Conservation (phyloP, 345 rosid genomes). For the Moricandia arvensis region DNA sequence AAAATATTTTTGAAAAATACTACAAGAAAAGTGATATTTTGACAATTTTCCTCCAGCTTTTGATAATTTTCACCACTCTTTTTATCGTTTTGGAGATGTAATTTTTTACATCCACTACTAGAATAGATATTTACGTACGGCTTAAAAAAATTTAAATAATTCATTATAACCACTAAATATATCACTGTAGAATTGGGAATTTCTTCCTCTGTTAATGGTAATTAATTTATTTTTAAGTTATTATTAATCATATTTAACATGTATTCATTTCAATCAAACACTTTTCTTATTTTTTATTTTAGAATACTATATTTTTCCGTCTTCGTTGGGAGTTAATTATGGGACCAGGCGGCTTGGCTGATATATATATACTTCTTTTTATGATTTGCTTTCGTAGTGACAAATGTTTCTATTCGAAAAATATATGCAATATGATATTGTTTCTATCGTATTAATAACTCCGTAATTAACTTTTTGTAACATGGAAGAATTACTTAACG, state of each 20-base stretch:
- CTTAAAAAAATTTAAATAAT: not conserved
- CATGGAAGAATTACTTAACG: not conserved
- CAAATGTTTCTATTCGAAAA: not conserved
- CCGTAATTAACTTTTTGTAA: not conserved
- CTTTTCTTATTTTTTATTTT: not conserved
- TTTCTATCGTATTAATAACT: not conserved
- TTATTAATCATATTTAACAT: not conserved
- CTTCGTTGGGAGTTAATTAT: slow-evolving; percentile 1
- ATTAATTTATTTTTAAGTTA: not conserved
- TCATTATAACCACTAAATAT: not conserved
- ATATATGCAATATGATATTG: not conserved
- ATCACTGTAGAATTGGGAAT: too few relatives aligned
- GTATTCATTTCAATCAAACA: not conserved
- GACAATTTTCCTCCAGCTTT: too few relatives aligned
- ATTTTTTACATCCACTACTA: not conserved
- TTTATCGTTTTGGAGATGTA: too few relatives aligned
- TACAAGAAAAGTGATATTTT: too few relatives aligned
- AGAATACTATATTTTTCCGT: not conserved
- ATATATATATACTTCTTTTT: not conserved
- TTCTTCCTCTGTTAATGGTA: not conserved
- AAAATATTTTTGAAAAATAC: too few relatives aligned
- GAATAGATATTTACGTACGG: not conserved
- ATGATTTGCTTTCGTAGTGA: not conserved
- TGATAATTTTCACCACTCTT: too few relatives aligned
- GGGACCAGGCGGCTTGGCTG: slow-evolving; percentile 27